phyloP scores from a whole-genome alignment of 345 rosid genomes.

The Noccaea bulbosa region DNA sequence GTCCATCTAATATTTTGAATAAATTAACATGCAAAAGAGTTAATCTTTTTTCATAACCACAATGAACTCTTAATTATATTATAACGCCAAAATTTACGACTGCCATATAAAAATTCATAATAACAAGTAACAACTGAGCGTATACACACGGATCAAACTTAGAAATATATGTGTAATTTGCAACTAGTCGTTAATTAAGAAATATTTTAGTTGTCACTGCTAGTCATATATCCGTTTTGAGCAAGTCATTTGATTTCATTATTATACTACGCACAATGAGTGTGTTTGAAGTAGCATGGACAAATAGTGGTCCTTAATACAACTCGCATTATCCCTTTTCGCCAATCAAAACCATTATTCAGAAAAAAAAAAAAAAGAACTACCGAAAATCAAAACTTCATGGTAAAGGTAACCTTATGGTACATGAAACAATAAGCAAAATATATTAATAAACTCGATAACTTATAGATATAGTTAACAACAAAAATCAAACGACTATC shows the following conservation, averaged over 20 bases:
- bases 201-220: slow-evolving; percentile 18
- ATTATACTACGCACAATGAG: slow-evolving; percentile 28
- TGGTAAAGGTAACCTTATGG: slow-evolving; percentile 35
- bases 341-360: slow-evolving; percentile 26
- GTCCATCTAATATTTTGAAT: slow-evolving; percentile 14
- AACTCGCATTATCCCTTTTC: slow-evolving; percentile 35
- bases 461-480: slow-evolving; percentile 25
- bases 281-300: slow-evolving; percentile 41
- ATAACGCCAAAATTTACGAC: background rate
- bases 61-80: background rate
- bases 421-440: slow-evolving; percentile 31
- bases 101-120: background rate
- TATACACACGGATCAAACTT: background rate
- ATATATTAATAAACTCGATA: slow-evolving; percentile 29
- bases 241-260: slow-evolving; percentile 27
- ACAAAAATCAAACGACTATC: slow-evolving; percentile 31
- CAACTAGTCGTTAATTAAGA: background rate
- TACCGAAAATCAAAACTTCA: slow-evolving; percentile 24
- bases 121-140: too few relatives aligned
- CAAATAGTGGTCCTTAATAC: slow-evolving; percentile 39
- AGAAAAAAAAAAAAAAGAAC: background rate
- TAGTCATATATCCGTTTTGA: slow-evolving; percentile 15
- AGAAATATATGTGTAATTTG: background rate
- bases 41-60: background rate
- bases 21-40: background rate